phyloP scores from a whole-genome alignment of 257 asterid genomes.

The Fraxinus excelsior region DNA sequence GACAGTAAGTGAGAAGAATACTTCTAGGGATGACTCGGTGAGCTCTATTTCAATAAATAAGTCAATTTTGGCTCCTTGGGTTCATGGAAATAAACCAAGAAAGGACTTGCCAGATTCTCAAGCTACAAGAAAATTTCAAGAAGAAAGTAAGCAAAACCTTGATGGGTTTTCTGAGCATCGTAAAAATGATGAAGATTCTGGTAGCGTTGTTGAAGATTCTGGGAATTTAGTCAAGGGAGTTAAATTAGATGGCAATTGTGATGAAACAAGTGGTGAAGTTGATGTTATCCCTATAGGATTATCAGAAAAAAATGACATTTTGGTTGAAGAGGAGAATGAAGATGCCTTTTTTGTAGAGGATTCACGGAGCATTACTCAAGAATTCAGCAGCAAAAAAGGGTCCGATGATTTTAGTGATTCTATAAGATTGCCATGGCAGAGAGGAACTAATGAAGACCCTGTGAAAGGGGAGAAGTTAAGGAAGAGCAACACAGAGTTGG shows the following conservation, averaged over 20 bases:
- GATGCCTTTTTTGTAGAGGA: constrained; percentile 13
- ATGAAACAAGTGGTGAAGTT: too few relatives aligned
- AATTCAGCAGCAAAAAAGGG: constrained; percentile 1
- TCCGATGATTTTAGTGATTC: constrained; percentile 23
- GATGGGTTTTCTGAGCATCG: constrained; percentile 24
- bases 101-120: constrained; percentile 30
- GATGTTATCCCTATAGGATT: constrained; percentile 20
- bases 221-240: too few relatives aligned
- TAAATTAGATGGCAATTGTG: too few relatives aligned
- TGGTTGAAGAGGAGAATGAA: constrained; percentile 23
- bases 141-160: constrained; percentile 17
- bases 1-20: constrained; percentile 25
- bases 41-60: constrained; percentile 32
- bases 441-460: constrained; percentile 29
- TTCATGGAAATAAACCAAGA: constrained; percentile 50
- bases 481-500: constrained; percentile 48
- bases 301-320: constrained; percentile 22
- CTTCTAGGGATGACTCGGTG: constrained; percentile 23
- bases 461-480: constrained; percentile 33
- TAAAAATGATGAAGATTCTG: too few relatives aligned
- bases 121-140: constrained; percentile 22
- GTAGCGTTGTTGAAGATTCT: too few relatives aligned
- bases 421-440: constrained; percentile 63
- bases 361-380: constrained; percentile 19
- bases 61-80: constrained; percentile 71